phyloP scores from a whole-genome alignment of 2,329 filamentous ascomycete genomes.

The Neonectria magnoliae region DNA sequence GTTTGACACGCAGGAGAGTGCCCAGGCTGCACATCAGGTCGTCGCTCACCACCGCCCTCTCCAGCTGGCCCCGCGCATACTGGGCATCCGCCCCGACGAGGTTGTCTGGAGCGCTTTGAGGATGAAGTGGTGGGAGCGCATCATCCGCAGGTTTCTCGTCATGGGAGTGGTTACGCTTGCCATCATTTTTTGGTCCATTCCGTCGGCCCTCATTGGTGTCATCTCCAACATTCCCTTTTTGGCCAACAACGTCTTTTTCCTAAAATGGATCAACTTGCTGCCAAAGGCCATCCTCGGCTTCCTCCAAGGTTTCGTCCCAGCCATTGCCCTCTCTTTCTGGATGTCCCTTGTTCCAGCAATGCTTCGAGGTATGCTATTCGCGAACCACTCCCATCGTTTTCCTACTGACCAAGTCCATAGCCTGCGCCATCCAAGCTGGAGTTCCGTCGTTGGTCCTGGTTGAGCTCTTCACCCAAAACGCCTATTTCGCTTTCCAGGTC shows the following conservation, averaged over 20 bases:
- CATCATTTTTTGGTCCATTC: slow-evolving; percentile 87
- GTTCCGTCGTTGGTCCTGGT: slow-evolving; percentile 82
- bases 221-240: slow-evolving; percentile 86
- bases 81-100: slow-evolving; percentile 83
- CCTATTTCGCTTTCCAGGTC: slow-evolving; percentile 90
- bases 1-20: slow-evolving; percentile 83
- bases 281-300: slow-evolving; percentile 80
- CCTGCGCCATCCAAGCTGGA: slow-evolving; percentile 81
- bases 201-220: slow-evolving; percentile 81
- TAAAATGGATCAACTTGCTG: slow-evolving; percentile 76
- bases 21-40: slow-evolving; percentile 87
- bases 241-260: slow-evolving; percentile 70
- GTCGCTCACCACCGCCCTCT: slow-evolving; percentile 87
- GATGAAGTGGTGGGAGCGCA: slow-evolving; percentile 86
- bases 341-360: slow-evolving; percentile 88
- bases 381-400: neutral
- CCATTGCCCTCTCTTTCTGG: slow-evolving; percentile 80
- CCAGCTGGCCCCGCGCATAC: slow-evolving; percentile 86
- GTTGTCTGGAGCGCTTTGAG: slow-evolving; percentile 88
- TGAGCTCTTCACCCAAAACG: slow-evolving; percentile 90
- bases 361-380: slow-evolving; percentile 64
- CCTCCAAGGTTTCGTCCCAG: slow-evolving; percentile 84
- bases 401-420: slow-evolving; percentile 47
- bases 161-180: slow-evolving; percentile 78
- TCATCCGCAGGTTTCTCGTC: slow-evolving; percentile 76